Evolutionary conservation across 1,284 basidiomycete genomes (phyloP).

Genomic region (Tausonia pullulans): DNA sequence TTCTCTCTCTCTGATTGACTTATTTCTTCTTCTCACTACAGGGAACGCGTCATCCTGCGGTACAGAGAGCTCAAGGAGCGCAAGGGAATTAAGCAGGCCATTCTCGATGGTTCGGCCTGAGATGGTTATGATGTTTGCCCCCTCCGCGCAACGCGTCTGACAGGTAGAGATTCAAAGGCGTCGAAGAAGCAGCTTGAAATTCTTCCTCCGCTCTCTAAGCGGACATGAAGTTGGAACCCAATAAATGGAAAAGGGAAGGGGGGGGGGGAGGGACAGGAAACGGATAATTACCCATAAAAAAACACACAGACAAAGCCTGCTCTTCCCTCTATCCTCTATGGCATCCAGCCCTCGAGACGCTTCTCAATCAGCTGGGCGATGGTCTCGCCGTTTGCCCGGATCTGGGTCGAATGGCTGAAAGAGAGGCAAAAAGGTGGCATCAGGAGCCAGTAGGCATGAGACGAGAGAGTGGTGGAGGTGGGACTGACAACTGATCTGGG

Average conservation of each 20-base stretch:
- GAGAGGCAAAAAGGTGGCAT: too few relatives aligned
- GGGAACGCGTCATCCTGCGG: slow-evolving; percentile 15
- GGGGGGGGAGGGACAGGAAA: neutral
- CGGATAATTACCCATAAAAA: too few relatives aligned
- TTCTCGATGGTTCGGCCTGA: too few relatives aligned
- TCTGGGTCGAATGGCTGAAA: neutral
- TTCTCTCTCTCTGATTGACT: too few relatives aligned
- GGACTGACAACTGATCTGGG: neutral
- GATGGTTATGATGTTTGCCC: too few relatives aligned
- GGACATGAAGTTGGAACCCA: neutral
- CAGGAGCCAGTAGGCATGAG: neutral
- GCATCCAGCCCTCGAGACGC: neutral
- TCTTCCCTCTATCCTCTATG: too few relatives aligned
- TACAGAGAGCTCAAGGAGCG: slow-evolving; percentile 15
- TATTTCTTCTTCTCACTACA: too few relatives aligned
- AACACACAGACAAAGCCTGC: too few relatives aligned
- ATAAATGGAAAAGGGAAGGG: neutral
- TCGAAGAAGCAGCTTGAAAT: too few relatives aligned
- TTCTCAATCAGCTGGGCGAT: neutral
- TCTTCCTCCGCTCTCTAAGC: too few relatives aligned
- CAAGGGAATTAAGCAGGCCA: slow-evolving; percentile 3
- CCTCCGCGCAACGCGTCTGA: too few relatives aligned
- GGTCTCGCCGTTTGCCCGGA: neutral
- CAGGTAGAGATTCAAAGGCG: too few relatives aligned
- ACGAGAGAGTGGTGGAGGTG: neutral